Conservation (phyloP, 805 yeast species). For the Starmerella gropengiesseri region DNA sequence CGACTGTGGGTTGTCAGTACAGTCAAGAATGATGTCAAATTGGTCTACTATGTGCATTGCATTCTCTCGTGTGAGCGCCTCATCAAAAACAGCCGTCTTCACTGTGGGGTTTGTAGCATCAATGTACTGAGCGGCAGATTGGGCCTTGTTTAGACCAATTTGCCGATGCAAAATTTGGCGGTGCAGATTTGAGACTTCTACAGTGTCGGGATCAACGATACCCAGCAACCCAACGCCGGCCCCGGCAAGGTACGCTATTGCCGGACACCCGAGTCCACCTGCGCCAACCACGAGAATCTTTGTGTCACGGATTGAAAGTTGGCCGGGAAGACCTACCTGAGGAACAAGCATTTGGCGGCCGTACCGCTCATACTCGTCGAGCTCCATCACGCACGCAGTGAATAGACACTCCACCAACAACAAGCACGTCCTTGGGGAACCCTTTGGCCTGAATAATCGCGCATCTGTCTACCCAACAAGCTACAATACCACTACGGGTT, state of each 20-base stretch:
- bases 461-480: too few species aligned
- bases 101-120: constrained; percentile 58
- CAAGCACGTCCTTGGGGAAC: background rate
- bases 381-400: constrained; percentile 16
- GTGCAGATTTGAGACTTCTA: constrained; percentile 77
- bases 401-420: constrained; percentile 38
- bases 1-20: constrained; percentile 86
- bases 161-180: constrained; percentile 76
- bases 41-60: constrained; percentile 49
- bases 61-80: constrained; percentile 35
- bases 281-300: constrained; percentile 79
- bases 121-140: constrained; percentile 57
- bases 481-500: too few species aligned
- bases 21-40: constrained; percentile 76
- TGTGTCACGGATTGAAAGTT: constrained; percentile 45
- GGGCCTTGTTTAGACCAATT: constrained; percentile 64
- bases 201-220: constrained; percentile 75
- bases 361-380: constrained; percentile 69
- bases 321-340: constrained; percentile 49
- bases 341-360: constrained; percentile 96
- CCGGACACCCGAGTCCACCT: constrained; percentile 95
- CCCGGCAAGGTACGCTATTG: constrained; percentile 69
- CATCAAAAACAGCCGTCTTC: constrained; percentile 36
- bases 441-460: background rate
- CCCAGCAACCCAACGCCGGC: constrained; percentile 78